Percentiles rank a stretch among this genome's conserved stretches.
These are phyloP conservation scores for Trichoderma sp. DNA, from an alignment of 2,329 filamentous ascomycete genomes.

Conservation along the genomic window DNA sequence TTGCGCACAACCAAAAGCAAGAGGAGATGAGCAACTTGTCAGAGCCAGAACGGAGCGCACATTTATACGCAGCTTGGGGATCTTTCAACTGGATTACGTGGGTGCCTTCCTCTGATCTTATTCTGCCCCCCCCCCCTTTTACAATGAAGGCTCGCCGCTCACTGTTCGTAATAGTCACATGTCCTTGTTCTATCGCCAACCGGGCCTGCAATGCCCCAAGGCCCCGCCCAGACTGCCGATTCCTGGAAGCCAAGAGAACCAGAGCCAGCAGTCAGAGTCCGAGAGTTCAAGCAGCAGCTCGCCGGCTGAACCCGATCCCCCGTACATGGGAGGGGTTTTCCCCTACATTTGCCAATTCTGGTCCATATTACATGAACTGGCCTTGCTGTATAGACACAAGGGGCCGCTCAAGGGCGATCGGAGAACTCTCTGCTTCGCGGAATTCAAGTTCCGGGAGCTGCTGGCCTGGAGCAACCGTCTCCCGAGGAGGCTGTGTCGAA, in stretches of 20 bases:
- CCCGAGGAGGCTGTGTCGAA: not conserved
- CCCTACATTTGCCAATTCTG: not conserved
- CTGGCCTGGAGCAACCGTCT: slow-evolving; percentile 40
- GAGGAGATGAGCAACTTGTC: no score
- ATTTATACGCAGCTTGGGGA: not conserved
- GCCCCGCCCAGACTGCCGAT: not conserved
- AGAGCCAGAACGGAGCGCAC: not conserved
- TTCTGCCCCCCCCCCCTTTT: no score
- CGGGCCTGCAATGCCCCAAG: not conserved
- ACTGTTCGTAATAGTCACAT: not conserved
- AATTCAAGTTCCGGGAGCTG: slow-evolving; percentile 45
- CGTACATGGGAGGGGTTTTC: not conserved
- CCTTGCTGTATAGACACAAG: slow-evolving; percentile 5
- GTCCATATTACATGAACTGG: not conserved
- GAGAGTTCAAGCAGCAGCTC: no score
- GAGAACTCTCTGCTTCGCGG: slow-evolving; percentile 36
- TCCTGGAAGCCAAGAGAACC: not conserved
- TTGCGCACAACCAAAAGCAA: not conserved
- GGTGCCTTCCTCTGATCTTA: not conserved
- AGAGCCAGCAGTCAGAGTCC: no score
- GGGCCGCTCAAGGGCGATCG: slow-evolving; percentile 3
- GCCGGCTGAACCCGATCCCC: not conserved
- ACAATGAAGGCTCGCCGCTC: not conserved
- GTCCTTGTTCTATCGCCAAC: not conserved
- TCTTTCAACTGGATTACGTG: not conserved